Evolutionary conservation across 83 land plant species (phyloP).

Genomic region (Diphasiastrum complanatum): DNA sequence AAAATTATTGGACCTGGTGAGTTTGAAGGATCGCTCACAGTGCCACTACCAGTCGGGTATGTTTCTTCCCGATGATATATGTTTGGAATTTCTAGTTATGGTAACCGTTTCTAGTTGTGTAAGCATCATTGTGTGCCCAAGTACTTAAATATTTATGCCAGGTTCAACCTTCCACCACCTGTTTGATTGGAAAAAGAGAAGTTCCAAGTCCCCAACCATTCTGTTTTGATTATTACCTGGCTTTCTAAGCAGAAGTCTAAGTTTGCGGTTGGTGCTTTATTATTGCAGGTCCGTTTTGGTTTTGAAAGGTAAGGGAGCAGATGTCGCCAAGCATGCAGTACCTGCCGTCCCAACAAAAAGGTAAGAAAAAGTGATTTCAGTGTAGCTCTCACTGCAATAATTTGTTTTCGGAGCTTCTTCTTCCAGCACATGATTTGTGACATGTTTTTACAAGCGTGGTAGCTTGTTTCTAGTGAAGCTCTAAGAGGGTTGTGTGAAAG

Average conservation of each 20-base stretch:
- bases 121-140: background rate
- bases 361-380: conserved; percentile 18
- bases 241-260: background rate
- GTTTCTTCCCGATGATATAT: conserved; percentile 6
- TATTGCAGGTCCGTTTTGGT: conserved; percentile 70
- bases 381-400: too few relatives aligned
- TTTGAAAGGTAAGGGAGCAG: conserved; percentile 85
- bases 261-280: background rate
- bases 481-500: background rate
- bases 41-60: conserved; percentile 85
- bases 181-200: too few relatives aligned
- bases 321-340: conserved; percentile 80
- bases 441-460: background rate
- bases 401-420: conserved; percentile 2
- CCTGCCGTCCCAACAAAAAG: conserved; percentile 65
- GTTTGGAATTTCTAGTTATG: background rate
- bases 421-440: background rate
- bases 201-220: too few relatives aligned
- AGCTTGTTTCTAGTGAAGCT: background rate
- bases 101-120: background rate
- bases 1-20: conserved; percentile 29
- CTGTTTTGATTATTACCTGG: background rate
- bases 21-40: conserved; percentile 45
- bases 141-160: background rate
- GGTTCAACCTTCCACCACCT: too few relatives aligned